Conservation (phyloP, 305 asterid genomes). For the Fraxinus xanthoxyloides region DNA sequence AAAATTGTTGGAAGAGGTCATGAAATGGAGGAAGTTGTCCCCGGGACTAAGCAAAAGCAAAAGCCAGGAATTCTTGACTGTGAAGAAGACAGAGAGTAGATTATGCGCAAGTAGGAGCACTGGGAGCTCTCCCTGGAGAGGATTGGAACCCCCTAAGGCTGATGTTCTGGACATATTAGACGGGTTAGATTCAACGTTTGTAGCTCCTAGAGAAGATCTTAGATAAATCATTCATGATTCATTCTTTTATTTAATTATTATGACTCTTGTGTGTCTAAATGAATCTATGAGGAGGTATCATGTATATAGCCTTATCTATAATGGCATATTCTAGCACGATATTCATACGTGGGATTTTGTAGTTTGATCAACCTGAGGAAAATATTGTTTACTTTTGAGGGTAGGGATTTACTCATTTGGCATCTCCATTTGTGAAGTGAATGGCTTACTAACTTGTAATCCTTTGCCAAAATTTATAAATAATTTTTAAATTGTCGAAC, state of each 20-base stretch:
- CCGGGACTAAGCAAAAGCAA: slow-evolving; percentile 57
- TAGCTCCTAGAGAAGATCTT: slow-evolving; percentile 28
- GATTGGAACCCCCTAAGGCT: slow-evolving; percentile 39
- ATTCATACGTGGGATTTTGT: slow-evolving; percentile 29
- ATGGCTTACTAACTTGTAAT: neutral
- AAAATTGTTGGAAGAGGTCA: slow-evolving; percentile 64
- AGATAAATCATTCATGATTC: slow-evolving; percentile 22
- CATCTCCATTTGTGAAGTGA: neutral
- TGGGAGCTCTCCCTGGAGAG: slow-evolving; percentile 72
- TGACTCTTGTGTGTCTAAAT: neutral
- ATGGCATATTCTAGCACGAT: slow-evolving; percentile 24
- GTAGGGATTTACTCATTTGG: slow-evolving; percentile 34
- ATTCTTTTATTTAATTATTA: slow-evolving; percentile 33
- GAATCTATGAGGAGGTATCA: slow-evolving; percentile 40
- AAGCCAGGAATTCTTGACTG: slow-evolving; percentile 71
- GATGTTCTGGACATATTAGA: slow-evolving; percentile 81
- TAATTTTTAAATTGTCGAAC: neutral
- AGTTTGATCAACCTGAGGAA: slow-evolving; percentile 3
- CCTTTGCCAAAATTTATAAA: neutral
- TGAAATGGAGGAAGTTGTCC: slow-evolving; percentile 48
- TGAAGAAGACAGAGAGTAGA: slow-evolving; percentile 37
- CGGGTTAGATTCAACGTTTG: slow-evolving; percentile 69
- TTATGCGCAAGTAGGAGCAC: slow-evolving; percentile 74
- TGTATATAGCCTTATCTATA: slow-evolving; percentile 26
- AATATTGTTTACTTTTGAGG: neutral